These are phyloP conservation scores for Gossypium davidsonii DNA, from an alignment of 441 rosid species.

Conservation along the genomic window DNA sequence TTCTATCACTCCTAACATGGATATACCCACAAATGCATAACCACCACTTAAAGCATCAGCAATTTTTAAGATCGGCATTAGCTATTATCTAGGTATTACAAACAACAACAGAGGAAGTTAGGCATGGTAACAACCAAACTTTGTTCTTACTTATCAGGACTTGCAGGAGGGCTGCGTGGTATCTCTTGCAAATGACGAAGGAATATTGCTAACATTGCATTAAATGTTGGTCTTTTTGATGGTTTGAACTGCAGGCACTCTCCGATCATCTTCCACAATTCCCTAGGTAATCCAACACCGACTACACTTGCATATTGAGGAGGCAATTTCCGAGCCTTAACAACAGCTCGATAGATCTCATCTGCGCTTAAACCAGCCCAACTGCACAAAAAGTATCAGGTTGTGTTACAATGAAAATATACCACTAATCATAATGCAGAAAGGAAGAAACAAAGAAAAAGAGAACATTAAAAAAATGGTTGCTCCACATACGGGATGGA, in stretches of 20 bases:
- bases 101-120: not conserved
- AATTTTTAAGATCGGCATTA: constrained; percentile 15
- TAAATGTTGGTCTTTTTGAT: constrained; percentile 80
- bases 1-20: not conserved
- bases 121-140: constrained; percentile 7
- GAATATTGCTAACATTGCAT: constrained; percentile 84
- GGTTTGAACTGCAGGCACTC: constrained; percentile 95
- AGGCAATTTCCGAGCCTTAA: constrained; percentile 78
- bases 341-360: constrained; percentile 89
- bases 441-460: constrained; percentile 7
- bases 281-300: constrained; percentile 95
- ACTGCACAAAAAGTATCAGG: constrained; percentile 41
- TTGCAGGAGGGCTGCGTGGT: constrained; percentile 88
- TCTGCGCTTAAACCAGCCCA: constrained; percentile 94
- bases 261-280: constrained; percentile 97
- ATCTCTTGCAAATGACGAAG: constrained; percentile 90
- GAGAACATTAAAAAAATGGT: constrained; percentile 10
- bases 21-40: not conserved
- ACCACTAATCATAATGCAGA: not conserved
- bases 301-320: constrained; percentile 98
- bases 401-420: constrained; percentile 9
- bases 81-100: constrained; percentile 1
- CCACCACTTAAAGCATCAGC: not conserved
- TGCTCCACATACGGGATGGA: constrained; percentile 80
- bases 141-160: constrained; percentile 78